phyloP scores from a whole-genome alignment of 352 stramenopile genomes.

The Saprolegnia parasitica region DNA sequence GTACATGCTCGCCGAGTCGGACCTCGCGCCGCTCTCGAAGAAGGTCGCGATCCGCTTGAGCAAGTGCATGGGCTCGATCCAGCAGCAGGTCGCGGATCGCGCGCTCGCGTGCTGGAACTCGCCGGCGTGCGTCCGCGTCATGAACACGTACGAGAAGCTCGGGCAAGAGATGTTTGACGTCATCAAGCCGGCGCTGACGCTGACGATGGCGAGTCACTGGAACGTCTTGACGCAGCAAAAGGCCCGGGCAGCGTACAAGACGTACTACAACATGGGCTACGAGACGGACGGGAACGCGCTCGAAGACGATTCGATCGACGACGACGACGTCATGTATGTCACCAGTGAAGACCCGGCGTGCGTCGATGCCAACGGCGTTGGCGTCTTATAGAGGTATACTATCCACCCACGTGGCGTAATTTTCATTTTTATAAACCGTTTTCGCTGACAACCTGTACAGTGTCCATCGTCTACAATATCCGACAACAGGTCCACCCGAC shows the following conservation, averaged over 20 bases:
- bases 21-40: conserved; percentile 62
- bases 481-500: too few relatives aligned
- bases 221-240: conserved; percentile 84
- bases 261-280: conserved; percentile 89
- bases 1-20: conserved; percentile 70
- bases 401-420: neutral
- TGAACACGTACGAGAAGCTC: conserved; percentile 87
- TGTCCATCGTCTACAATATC: too few relatives aligned
- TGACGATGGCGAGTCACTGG: conserved; percentile 58
- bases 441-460: too few relatives aligned
- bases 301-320: neutral
- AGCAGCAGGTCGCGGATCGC: conserved; percentile 82
- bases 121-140: conserved; percentile 72
- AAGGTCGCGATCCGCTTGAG: conserved; percentile 59
- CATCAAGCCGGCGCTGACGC: conserved; percentile 66
- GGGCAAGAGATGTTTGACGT: conserved; percentile 78
- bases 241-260: conserved; percentile 76
- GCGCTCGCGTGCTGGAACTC: conserved; percentile 81
- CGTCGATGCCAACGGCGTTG: conserved; percentile 3
- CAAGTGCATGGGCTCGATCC: conserved; percentile 74
- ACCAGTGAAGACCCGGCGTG: neutral
- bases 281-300: conserved; percentile 49
- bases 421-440: conserved; percentile 22
- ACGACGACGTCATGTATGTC: conserved; percentile 14
- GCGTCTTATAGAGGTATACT: neutral